A percentile compares a stretch with the other conserved stretches of the same genome.
Evolutionary conservation across 495 filamentous ascomycete species (phyloP).

Genomic region (Podospora pseudocomata): DNA sequence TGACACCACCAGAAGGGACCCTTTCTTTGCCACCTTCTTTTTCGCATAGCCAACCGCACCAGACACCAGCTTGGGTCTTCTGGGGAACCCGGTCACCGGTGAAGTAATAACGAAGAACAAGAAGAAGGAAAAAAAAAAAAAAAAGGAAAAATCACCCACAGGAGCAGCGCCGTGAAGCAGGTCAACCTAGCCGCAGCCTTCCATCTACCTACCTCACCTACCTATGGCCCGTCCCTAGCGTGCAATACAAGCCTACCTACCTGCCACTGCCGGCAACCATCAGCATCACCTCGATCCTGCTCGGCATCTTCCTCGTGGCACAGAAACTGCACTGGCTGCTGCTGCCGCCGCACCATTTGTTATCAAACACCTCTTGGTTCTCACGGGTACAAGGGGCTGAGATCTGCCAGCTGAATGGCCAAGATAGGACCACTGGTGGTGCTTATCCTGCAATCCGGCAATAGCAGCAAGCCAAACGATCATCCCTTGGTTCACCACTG

Average conservation of each 20-base stretch:
- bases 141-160: background rate
- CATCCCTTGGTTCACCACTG: conserved; percentile 12
- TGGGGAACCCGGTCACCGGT: conserved; percentile 10
- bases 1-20: conserved; percentile 9
- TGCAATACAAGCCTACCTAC: conserved; percentile 9
- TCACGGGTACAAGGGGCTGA: conserved; percentile 22
- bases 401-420: conserved; percentile 29
- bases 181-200: conserved; percentile 4
- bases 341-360: conserved; percentile 19
- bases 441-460: conserved; percentile 30
- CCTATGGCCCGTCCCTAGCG: conserved; percentile 26
- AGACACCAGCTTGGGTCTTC: conserved; percentile 15
- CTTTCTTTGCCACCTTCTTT: conserved; percentile 14
- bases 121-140: conserved; percentile 3
- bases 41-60: background rate
- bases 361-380: conserved; percentile 16
- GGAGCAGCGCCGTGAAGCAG: conserved; percentile 7
- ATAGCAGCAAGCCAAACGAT: conserved; percentile 17
- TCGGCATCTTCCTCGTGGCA: conserved; percentile 18
- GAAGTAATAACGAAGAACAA: conserved; percentile 5
- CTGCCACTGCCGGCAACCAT: conserved; percentile 20
- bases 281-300: background rate
- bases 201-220: background rate
- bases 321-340: conserved; percentile 19
- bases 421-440: conserved; percentile 18